phyloP scores from a whole-genome alignment of 2,329 filamentous ascomycete genomes.

The Colletotrichum scovillei region DNA sequence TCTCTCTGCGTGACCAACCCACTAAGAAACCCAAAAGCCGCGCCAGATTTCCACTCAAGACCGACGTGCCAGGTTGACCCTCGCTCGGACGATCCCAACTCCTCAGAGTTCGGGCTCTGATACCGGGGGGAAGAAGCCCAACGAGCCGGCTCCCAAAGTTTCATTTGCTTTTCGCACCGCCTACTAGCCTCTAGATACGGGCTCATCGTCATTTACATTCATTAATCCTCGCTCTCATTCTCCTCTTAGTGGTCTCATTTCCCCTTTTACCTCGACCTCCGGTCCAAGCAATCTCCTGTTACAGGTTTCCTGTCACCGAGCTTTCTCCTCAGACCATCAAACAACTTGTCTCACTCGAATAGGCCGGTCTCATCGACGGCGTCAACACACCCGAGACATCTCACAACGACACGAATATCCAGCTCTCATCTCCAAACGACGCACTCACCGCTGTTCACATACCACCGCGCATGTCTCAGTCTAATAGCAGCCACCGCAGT shows the following conservation, averaged over 20 bases:
- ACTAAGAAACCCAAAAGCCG: not conserved
- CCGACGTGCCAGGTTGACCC: slow-evolving; percentile 20
- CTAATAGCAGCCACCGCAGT: not conserved
- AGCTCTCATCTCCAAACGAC: not conserved
- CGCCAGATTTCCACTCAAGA: not conserved
- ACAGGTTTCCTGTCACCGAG: not conserved
- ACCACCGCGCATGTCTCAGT: slow-evolving; percentile 6
- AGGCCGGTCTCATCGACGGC: not conserved
- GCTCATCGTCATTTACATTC: not conserved
- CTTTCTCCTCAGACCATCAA: not conserved
- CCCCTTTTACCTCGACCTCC: not conserved
- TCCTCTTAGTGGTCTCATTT: not conserved
- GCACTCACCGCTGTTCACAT: not conserved
- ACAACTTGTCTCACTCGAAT: not conserved
- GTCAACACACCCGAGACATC: not conserved
- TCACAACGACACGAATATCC: not conserved
- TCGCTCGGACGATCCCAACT: slow-evolving; percentile 27
- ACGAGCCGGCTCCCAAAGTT: slow-evolving; percentile 1
- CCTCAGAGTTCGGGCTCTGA: slow-evolving; percentile 18
- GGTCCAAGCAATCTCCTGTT: too few species aligned
- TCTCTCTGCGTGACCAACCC: not conserved
- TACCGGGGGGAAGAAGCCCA: slow-evolving; percentile 24
- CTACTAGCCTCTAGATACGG: not conserved
- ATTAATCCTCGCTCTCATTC: not conserved
- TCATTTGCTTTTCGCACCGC: slow-evolving; percentile 10